These are phyloP conservation scores for Sphenostylis stenocarpa DNA, from an alignment of 306 rosid genomes.

Conservation along the genomic window DNA sequence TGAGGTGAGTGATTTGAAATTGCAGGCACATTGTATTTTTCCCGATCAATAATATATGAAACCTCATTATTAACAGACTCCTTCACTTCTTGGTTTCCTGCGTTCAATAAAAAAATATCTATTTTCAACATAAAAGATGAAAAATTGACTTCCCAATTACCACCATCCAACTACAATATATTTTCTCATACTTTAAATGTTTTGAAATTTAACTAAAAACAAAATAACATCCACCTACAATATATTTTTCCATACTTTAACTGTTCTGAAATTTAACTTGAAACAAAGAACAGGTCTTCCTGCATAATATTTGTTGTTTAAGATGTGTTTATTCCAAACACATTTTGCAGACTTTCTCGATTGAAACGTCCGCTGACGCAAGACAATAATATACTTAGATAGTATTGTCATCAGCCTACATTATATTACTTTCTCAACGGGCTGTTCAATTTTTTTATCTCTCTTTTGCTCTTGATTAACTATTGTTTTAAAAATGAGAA, in stretches of 20 bases:
- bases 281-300: background rate
- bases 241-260: background rate
- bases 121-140: conserved; percentile 16
- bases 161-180: conserved; percentile 7
- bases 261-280: too few species aligned
- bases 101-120: background rate
- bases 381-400: background rate
- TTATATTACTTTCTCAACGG: too few species aligned
- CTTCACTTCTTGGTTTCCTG: conserved; percentile 48
- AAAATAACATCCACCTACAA: background rate
- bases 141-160: background rate
- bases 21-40: conserved; percentile 30
- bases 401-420: background rate
- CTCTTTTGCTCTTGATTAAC: background rate
- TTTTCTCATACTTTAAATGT: background rate
- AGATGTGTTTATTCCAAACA: background rate
- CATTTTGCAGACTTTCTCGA: background rate
- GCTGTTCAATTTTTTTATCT: too few species aligned
- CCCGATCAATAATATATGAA: conserved; percentile 28
- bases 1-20: conserved; percentile 38
- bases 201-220: background rate
- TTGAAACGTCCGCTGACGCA: too few species aligned
- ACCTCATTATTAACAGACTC: conserved; percentile 33
- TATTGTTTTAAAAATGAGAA: background rate
- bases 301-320: background rate